These are phyloP conservation scores for Neofusicoccum laricinum DNA, from an alignment of 2,329 filamentous ascomycete species.

Conservation along the genomic window DNA sequence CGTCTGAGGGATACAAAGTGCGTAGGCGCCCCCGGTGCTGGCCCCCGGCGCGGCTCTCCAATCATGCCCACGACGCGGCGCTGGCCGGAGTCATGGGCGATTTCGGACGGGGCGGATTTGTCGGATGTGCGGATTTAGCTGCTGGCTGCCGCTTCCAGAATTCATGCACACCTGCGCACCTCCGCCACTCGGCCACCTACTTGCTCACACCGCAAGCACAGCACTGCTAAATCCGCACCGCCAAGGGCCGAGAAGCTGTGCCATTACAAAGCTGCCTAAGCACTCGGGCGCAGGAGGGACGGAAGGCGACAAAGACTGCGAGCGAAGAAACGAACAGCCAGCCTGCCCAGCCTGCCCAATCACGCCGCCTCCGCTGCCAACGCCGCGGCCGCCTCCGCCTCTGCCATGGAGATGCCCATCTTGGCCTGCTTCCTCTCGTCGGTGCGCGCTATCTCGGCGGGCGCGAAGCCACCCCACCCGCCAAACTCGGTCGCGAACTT, in stretches of 20 bases:
- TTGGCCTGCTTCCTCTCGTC: background rate
- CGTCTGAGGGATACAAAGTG: too few species aligned
- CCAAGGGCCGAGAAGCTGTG: background rate
- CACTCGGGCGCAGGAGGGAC: too few species aligned
- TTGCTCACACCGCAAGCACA: too few species aligned
- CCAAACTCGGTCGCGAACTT: conserved; percentile 71
- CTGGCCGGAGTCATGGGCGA: too few species aligned
- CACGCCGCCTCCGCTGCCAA: background rate
- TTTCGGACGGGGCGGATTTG: background rate
- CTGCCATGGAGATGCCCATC: background rate
- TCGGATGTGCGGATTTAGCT: background rate
- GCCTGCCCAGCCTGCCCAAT: background rate
- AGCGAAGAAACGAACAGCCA: too few species aligned
- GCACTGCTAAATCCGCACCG: background rate
- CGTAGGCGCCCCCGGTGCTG: too few species aligned
- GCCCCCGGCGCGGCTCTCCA: background rate
- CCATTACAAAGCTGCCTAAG: background rate
- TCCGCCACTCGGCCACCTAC: too few species aligned
- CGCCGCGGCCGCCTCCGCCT: background rate
- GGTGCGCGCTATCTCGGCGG: background rate
- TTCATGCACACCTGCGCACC: too few species aligned
- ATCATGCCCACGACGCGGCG: too few species aligned
- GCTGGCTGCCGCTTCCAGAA: background rate
- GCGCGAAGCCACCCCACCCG: conserved; percentile 59
- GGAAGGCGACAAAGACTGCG: too few species aligned